Evolutionary conservation across 148 eudicot genomes (phyloP).

Genomic region (Rhododendron ferrugineum): DNA sequence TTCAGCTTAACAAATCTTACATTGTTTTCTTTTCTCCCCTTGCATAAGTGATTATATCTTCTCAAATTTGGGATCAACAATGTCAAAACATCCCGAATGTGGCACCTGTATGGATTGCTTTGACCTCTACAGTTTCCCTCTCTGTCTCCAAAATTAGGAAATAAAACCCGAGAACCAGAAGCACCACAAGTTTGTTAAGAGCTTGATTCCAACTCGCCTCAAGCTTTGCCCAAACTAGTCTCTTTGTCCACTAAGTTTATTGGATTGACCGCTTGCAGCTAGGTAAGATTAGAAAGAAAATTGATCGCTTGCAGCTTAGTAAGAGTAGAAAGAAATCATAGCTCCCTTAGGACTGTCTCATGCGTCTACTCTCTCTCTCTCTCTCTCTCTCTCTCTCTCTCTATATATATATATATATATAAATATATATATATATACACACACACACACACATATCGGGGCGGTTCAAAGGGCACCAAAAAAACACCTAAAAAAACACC

Average conservation of each 20-base stretch:
- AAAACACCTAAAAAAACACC: no score
- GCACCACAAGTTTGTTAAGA: background rate
- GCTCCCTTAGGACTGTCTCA: background rate
- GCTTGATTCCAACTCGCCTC: background rate
- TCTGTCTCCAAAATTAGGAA: background rate
- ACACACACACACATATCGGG: no score
- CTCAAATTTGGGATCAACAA: background rate
- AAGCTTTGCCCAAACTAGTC: background rate
- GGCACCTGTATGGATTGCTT: background rate
- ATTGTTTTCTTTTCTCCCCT: background rate
- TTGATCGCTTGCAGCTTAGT: background rate
- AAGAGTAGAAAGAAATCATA: background rate
- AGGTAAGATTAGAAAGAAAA: background rate
- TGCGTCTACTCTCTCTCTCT: no score
- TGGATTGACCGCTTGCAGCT: background rate
- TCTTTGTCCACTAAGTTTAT: background rate
- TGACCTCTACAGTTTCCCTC: background rate
- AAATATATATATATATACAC: no score
- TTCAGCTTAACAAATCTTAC: background rate
- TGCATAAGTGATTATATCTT: background rate
- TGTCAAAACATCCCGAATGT: background rate
- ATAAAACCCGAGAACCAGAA: background rate
- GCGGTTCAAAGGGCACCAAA: no score
- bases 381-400: no score
- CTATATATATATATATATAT: no score